Conservation (phyloP, 345 rosid species). For the Citrus mangshanensis region DNA sequence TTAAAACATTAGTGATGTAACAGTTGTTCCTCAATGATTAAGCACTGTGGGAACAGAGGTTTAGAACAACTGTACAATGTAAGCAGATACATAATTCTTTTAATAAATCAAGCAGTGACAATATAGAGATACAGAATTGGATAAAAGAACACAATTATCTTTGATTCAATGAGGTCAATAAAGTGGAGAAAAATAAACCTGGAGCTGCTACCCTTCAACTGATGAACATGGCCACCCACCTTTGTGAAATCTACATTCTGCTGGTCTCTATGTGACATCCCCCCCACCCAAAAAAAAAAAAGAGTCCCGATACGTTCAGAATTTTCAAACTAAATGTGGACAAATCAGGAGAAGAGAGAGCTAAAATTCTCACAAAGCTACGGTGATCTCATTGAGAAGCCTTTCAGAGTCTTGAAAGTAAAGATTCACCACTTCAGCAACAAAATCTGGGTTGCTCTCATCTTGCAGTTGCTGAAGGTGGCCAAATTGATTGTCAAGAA, state of each 20-base stretch:
- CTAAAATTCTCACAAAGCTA: slow-evolving; percentile 33
- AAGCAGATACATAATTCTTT: background rate
- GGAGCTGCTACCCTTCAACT: slow-evolving; percentile 64
- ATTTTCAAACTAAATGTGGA: background rate
- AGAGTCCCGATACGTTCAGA: background rate
- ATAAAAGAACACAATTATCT: background rate
- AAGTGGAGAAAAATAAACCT: slow-evolving; percentile 27
- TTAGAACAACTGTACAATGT: background rate
- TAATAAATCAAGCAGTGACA: background rate
- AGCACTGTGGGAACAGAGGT: background rate
- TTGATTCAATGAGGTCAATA: background rate
- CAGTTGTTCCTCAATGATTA: background rate
- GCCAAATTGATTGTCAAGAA: slow-evolving; percentile 56
- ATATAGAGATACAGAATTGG: background rate
- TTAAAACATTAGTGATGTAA: background rate
- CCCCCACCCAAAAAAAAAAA: background rate
- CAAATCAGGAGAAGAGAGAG: background rate
- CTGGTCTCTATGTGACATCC: slow-evolving; percentile 31
- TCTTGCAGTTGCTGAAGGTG: slow-evolving; percentile 62
- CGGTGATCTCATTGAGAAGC: slow-evolving; percentile 50
- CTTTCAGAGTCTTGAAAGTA: slow-evolving; percentile 59
- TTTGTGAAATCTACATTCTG: slow-evolving; percentile 37
- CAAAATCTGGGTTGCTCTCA: slow-evolving; percentile 62
- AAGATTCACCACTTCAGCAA: slow-evolving; percentile 54
- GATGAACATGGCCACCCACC: slow-evolving; percentile 52